A percentile compares a stretch with the other conserved stretches of the same genome.
phyloP scores from a whole-genome alignment of 2,329 filamentous ascomycete species.

The Cytospora piceicola region DNA sequence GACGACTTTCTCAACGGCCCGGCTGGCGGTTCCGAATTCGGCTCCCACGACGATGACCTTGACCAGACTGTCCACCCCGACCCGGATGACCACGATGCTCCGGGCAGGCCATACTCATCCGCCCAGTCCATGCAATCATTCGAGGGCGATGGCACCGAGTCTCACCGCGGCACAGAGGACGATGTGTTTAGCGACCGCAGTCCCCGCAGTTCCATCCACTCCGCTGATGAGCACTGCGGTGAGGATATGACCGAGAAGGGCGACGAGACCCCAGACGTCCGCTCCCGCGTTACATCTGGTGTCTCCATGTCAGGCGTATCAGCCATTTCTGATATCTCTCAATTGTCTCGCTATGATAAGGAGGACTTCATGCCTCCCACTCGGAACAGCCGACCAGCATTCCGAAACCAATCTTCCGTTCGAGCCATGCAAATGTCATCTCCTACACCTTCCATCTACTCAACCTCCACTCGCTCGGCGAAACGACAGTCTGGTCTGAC shows the following conservation, averaged over 20 bases:
- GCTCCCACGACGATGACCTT: conserved; percentile 13
- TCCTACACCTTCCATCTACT: conserved; percentile 60
- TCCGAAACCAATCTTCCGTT: conserved; percentile 71
- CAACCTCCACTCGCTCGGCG: conserved; percentile 57
- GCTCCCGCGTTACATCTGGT: conserved; percentile 43
- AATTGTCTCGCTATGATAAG: conserved; percentile 58
- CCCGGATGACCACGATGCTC: conserved; percentile 20
- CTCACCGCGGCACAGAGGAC: conserved; percentile 56
- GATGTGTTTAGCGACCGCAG: conserved; percentile 64
- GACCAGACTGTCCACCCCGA: conserved; percentile 27
- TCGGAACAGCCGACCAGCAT: conserved; percentile 65
- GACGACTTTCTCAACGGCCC: conserved; percentile 25
- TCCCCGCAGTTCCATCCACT: conserved; percentile 60
- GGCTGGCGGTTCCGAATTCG: conserved; percentile 5
- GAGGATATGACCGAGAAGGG: conserved; percentile 33
- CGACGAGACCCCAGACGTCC: conserved; percentile 38
- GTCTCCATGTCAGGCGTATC: conserved; percentile 40
- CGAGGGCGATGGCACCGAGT: conserved; percentile 46
- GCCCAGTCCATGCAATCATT: conserved; percentile 33
- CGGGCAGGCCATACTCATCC: conserved; percentile 33
- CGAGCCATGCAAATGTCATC: conserved; percentile 74
- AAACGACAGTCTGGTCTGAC: conserved; percentile 50
- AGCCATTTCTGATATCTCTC: conserved; percentile 54
- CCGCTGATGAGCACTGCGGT: conserved; percentile 43
- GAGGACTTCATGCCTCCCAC: conserved; percentile 56